Percentiles rank a stretch among this genome's conserved stretches.
Evolutionary conservation across 78 protist genomes (phyloP).

Genomic region (Creolimax fragrantissima): DNA sequence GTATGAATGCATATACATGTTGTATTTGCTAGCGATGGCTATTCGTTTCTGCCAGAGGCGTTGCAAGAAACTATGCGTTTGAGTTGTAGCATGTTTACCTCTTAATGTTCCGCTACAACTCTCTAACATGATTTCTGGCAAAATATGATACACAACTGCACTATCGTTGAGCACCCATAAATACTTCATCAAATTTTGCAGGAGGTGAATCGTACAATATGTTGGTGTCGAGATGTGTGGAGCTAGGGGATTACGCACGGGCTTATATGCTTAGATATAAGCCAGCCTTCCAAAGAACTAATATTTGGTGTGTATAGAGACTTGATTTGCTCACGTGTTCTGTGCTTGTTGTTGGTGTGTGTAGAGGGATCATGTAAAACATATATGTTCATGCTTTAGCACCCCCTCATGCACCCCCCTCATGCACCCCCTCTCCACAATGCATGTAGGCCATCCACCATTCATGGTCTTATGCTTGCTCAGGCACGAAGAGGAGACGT

Average conservation of each 20-base stretch:
- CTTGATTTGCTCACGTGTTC: neutral
- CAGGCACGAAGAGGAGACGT: neutral
- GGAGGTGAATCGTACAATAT: neutral
- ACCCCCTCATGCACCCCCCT: too few relatives aligned
- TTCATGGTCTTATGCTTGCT: neutral
- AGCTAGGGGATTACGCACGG: neutral
- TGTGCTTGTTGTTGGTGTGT: neutral
- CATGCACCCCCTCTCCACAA: too few relatives aligned
- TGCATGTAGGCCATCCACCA: too few relatives aligned
- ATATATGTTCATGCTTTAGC: neutral
- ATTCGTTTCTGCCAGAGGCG: neutral
- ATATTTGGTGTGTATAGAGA: neutral
- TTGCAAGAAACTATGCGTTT: neutral
- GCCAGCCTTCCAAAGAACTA: neutral
- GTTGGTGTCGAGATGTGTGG: neutral
- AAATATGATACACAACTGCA: neutral
- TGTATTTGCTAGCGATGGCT: neutral
- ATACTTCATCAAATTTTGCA: neutral
- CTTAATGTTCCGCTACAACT: neutral
- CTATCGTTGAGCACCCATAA: neutral
- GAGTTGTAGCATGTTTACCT: neutral
- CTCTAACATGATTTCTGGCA: neutral
- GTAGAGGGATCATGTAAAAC: neutral
- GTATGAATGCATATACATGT: too few relatives aligned
- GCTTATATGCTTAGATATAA: neutral